Evolutionary conservation across 805 yeast species (phyloP), one percentile per base, ranked within the genome.

Genomic region (Candida tallmaniae): DNA sequence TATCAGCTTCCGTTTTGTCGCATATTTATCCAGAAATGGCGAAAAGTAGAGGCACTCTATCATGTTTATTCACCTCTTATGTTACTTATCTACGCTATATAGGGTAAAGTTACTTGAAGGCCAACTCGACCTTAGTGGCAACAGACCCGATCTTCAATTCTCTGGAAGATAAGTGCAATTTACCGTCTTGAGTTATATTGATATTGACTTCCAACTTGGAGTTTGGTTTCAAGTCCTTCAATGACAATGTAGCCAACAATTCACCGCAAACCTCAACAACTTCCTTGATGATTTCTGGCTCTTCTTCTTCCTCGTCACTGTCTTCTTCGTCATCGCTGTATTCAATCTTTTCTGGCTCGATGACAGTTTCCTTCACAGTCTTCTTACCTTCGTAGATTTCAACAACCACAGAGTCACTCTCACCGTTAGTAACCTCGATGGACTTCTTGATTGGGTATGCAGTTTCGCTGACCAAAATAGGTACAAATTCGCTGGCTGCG

Each of bases 361-460:
- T 59, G 47, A 80, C 80, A 40, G 86, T 84, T 62, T 87, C 94
- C 65, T 81, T 80, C 50, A 89, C 69, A 49, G 83, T 76, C 56
- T 89, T 76, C 60, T 82, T 81, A 61, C 93, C 96, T 67, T 89
- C 97, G 60, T 73, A 80, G 45, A 93, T 73, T 55, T 80, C 79
- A 41, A 93, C 60, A 35, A 78, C 65, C 27, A 78, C 83, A 17
- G 58, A 47, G 39, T 80, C 72, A 33, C 73, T 80, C 30, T 69
- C 73, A 33, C 80, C 79, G 50, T 77, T 75, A 45, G 74, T 70
- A 48, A 90, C 71, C 33, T 76, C 66, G 41, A 84, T 50, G 11
- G 86, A 67, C 64, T 81, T 84, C 65, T 86, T 83, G 54, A 86
- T 83, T 47, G 98, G 98, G 61, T 80, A 79, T 19, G 96, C 85